Percentiles rank a stretch among this genome's conserved stretches.
phyloP scores from a whole-genome alignment of 1,284 basidiomycete genomes.

The Vanrija sp. region DNA sequence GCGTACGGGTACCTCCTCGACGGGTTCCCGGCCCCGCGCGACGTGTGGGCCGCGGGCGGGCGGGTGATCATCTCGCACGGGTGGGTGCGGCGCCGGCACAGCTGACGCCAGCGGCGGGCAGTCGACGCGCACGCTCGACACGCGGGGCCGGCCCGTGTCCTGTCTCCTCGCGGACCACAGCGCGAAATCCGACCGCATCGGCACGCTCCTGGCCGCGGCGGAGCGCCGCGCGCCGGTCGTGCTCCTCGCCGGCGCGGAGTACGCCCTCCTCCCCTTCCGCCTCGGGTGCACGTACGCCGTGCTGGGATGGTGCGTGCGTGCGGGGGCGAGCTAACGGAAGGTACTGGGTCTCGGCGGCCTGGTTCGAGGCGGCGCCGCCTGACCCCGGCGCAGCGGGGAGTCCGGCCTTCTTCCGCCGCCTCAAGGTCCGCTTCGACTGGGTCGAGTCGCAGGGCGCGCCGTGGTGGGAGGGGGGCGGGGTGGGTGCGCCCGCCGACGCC shows the following conservation, averaged over 20 bases:
- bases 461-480: constrained; percentile 30
- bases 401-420: constrained; percentile 30
- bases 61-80: constrained; percentile 43
- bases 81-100: constrained; percentile 10
- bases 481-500: background rate
- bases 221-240: constrained; percentile 28
- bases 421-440: constrained; percentile 47
- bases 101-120: constrained; percentile 15
- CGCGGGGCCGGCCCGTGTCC: background rate
- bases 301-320: constrained; percentile 36
- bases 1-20: constrained; percentile 44
- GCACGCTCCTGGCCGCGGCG: constrained; percentile 29
- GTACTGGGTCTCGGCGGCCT: constrained; percentile 41
- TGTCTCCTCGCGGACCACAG: constrained; percentile 34
- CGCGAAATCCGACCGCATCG: constrained; percentile 28
- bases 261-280: constrained; percentile 34
- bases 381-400: constrained; percentile 10
- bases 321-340: constrained; percentile 9
- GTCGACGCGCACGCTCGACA: constrained; percentile 11
- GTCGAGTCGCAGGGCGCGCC: constrained; percentile 36
- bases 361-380: constrained; percentile 39
- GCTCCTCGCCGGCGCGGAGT: constrained; percentile 38
- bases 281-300: constrained; percentile 35
- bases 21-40: constrained; percentile 40
- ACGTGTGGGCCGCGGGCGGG: constrained; percentile 38